Conservation (phyloP, 2,329 filamentous ascomycete species). For the Fusarium papillatum region DNA sequence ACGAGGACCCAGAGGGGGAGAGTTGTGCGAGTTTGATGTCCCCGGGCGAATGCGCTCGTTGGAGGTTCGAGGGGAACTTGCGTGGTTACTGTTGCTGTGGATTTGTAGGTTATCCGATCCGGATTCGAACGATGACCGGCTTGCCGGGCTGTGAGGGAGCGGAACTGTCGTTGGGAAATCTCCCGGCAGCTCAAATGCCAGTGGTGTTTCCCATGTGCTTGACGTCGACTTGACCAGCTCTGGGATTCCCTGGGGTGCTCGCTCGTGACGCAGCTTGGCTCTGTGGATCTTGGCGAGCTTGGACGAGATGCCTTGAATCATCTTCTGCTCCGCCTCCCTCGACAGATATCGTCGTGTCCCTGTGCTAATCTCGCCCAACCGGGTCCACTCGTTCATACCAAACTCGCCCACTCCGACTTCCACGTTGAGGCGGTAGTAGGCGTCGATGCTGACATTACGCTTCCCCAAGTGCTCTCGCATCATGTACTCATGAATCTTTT, state of each 20-base stretch:
- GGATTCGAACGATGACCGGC: constrained; percentile 70
- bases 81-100: constrained; percentile 41
- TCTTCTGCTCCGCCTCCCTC: constrained; percentile 79
- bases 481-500: constrained; percentile 91
- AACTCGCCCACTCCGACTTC: constrained; percentile 97
- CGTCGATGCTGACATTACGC: constrained; percentile 85
- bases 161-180: constrained; percentile 61
- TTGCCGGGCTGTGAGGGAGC: constrained; percentile 54
- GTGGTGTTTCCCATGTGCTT: constrained; percentile 57
- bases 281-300: constrained; percentile 89
- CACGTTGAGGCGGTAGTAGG: constrained; percentile 97
- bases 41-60: constrained; percentile 58
- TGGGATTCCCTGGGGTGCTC: constrained; percentile 56
- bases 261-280: constrained; percentile 78
- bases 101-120: constrained; percentile 64
- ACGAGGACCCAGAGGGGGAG: constrained; percentile 45
- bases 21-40: constrained; percentile 46
- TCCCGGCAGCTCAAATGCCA: constrained; percentile 71
- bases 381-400: constrained; percentile 98
- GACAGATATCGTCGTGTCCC: constrained; percentile 88
- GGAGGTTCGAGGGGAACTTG: constrained; percentile 64
- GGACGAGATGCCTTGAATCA: constrained; percentile 81
- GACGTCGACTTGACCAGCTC: constrained; percentile 58
- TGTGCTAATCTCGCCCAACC: constrained; percentile 95
- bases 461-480: constrained; percentile 81